Percentiles rank a stretch among this genome's conserved stretches.
phyloP scores from a whole-genome alignment of 495 filamentous ascomycete genomes.

The Gamarada debralockiae region DNA sequence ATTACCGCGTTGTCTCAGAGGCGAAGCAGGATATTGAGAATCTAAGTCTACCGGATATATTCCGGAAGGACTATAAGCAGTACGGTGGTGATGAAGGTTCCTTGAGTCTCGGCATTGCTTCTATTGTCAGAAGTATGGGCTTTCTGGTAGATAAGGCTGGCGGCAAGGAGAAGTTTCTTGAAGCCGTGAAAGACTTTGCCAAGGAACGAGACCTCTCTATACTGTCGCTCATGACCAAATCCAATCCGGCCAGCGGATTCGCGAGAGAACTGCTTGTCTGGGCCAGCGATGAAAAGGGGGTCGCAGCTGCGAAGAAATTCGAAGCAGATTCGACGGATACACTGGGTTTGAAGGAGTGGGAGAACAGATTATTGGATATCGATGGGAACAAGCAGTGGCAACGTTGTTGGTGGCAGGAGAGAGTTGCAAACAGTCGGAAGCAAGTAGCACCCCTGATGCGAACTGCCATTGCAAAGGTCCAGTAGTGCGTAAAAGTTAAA shows the following conservation, averaged over 20 bases:
- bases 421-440: conserved; percentile 72
- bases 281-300: conserved; percentile 42
- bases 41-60: conserved; percentile 66
- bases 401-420: conserved; percentile 64
- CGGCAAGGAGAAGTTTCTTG: conserved; percentile 41
- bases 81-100: conserved; percentile 57
- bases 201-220: conserved; percentile 56
- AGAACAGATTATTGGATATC: conserved; percentile 39
- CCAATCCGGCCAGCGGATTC: conserved; percentile 49
- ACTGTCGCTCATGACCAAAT: conserved; percentile 73
- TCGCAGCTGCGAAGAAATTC: conserved; percentile 51
- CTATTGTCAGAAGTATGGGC: conserved; percentile 61
- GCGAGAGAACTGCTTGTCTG: conserved; percentile 71
- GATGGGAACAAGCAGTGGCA: conserved; percentile 36
- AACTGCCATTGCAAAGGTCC: conserved; percentile 41
- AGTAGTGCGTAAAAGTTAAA: neutral
- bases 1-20: conserved; percentile 57
- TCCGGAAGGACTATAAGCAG: conserved; percentile 90
- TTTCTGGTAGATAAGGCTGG: conserved; percentile 58
- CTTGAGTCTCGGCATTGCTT: conserved; percentile 68
- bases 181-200: conserved; percentile 50
- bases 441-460: conserved; percentile 83
- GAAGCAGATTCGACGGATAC: conserved; percentile 37
- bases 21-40: conserved; percentile 70
- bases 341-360: conserved; percentile 56